Evolutionary conservation across 176 grass and related monocot species (phyloP).

Genomic region (Neostapfia colusana): DNA sequence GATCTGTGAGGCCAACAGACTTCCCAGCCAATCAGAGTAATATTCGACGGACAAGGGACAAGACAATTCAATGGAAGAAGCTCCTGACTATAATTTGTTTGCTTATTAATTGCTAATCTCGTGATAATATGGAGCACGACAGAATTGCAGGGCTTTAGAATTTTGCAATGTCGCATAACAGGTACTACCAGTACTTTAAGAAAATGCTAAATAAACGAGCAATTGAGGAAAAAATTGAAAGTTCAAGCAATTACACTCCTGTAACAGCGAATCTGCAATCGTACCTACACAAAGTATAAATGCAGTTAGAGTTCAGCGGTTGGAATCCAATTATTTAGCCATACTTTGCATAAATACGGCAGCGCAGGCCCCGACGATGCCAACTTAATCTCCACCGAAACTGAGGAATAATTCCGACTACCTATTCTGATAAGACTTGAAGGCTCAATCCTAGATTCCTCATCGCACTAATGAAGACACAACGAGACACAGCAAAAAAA

Average conservation of each 20-base stretch:
- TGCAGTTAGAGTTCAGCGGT: neutral
- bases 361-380: too few relatives aligned
- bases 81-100: neutral
- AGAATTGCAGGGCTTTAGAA: neutral
- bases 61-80: neutral
- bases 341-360: neutral
- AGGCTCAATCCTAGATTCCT: neutral
- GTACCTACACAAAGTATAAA: neutral
- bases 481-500: too few relatives aligned
- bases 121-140: neutral
- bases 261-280: neutral
- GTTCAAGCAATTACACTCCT: neutral
- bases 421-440: neutral
- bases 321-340: neutral
- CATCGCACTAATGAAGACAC: neutral
- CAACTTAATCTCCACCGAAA: slow-evolving; percentile 6
- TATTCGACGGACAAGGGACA: neutral
- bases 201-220: neutral
- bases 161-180: neutral
- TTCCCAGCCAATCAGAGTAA: neutral
- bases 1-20: neutral
- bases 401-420: neutral
- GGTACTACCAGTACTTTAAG: neutral
- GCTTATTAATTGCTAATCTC: neutral
- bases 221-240: neutral